phyloP scores from a whole-genome alignment of 1,284 basidiomycete species.

The Ceratobasidium sp. region DNA sequence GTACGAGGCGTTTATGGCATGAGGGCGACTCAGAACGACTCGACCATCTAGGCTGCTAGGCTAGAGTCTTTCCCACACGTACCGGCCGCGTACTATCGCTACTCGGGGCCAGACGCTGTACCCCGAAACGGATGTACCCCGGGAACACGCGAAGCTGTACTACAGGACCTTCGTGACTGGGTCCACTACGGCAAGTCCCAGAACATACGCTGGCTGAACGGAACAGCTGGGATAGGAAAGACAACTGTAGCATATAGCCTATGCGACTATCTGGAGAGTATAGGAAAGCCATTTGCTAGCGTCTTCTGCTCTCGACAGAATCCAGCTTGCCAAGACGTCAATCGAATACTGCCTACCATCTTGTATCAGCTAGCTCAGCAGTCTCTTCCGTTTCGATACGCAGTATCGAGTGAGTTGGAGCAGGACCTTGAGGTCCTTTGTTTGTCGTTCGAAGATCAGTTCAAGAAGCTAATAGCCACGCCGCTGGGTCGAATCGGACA shows the following conservation, averaged over 20 bases:
- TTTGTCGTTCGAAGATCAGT: too few relatives aligned
- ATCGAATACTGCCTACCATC: conserved; percentile 1
- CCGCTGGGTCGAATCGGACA: too few relatives aligned
- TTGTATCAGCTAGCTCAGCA: background rate
- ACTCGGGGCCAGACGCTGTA: background rate
- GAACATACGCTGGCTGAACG: conserved; percentile 3
- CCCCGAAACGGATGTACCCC: background rate
- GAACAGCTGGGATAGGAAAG: conserved; percentile 9
- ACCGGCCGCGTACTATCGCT: background rate
- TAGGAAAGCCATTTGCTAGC: background rate
- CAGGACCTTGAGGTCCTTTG: too few relatives aligned
- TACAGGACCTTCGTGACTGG: background rate
- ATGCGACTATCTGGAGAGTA: background rate
- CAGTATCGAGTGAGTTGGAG: too few relatives aligned
- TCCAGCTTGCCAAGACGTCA: background rate
- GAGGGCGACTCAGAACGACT: too few relatives aligned
- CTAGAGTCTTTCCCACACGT: too few relatives aligned
- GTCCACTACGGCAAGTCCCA: background rate
- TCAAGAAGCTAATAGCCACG: too few relatives aligned
- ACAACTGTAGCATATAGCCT: conserved; percentile 14
- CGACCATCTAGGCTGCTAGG: too few relatives aligned
- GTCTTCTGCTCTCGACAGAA: conserved; percentile 5
- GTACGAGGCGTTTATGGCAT: too few relatives aligned
- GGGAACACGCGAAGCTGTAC: background rate
- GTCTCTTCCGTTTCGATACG: background rate